These are phyloP conservation scores for Calonectria pseudoturangicola DNA, from an alignment of 2,329 filamentous ascomycete species.

Conservation along the genomic window DNA sequence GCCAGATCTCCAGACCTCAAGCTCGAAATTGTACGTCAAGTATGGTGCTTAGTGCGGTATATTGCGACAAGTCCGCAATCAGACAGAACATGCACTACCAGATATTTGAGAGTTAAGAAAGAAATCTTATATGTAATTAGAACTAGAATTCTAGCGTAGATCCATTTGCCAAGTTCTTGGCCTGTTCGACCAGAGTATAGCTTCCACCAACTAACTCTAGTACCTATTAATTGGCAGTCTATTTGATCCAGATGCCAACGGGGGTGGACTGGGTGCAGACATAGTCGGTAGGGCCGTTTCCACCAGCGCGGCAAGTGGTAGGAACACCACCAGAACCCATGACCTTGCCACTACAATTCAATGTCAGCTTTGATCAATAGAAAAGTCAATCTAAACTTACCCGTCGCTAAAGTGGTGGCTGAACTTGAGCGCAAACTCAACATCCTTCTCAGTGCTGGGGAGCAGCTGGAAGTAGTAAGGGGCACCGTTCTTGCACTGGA, in stretches of 20 bases:
- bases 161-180: neutral
- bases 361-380: neutral
- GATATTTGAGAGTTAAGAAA: too few species aligned
- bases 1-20: too few species aligned
- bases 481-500: conserved; percentile 4
- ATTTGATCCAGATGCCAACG: conserved; percentile 11
- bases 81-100: too few species aligned
- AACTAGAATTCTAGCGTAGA: neutral
- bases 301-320: conserved; percentile 6
- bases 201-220: neutral
- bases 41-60: too few species aligned
- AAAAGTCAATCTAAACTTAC: neutral
- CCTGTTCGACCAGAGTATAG: neutral
- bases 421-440: conserved; percentile 14
- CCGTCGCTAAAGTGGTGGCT: conserved; percentile 14
- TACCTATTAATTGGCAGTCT: neutral
- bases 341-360: neutral
- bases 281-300: conserved; percentile 19
- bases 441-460: conserved; percentile 7
- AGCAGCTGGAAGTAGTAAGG: conserved; percentile 21
- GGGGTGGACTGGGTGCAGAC: conserved; percentile 16
- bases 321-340: conserved; percentile 6
- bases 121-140: neutral
- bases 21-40: too few species aligned
- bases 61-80: too few species aligned